Conservation (phyloP, 2,329 filamentous ascomycete genomes). For the Pseudophaeomoniella oleicola region DNA sequence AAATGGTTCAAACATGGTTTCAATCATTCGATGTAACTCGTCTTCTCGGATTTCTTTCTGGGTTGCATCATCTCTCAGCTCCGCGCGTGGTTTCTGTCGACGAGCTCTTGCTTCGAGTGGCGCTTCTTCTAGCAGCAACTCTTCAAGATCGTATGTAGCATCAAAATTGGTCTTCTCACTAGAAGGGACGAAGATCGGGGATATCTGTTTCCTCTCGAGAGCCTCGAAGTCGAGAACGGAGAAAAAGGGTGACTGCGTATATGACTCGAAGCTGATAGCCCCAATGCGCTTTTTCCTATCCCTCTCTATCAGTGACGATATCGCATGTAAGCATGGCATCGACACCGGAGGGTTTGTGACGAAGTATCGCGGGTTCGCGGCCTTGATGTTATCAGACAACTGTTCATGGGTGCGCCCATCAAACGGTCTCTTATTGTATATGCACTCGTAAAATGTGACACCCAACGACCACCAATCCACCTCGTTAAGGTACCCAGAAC, state of each 20-base stretch:
- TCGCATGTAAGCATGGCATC: conserved; percentile 75
- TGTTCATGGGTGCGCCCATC: conserved; percentile 75
- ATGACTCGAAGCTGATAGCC: conserved; percentile 66
- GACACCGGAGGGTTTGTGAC: conserved; percentile 84
- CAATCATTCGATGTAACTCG: conserved; percentile 85
- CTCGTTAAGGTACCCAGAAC: conserved; percentile 74
- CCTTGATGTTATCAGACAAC: conserved; percentile 66
- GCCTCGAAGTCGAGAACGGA: conserved; percentile 68
- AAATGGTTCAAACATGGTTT: conserved; percentile 84
- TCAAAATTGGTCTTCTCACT: conserved; percentile 99
- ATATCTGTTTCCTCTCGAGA: conserved; percentile 72
- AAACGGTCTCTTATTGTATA: conserved; percentile 97
- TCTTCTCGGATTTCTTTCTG: conserved; percentile 91
- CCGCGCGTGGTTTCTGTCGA: conserved; percentile 83
- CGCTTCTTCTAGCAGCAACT: conserved; percentile 83
- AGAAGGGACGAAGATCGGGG: conserved; percentile 83
- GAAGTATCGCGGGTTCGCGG: conserved; percentile 73
- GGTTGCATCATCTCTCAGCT: conserved; percentile 84
- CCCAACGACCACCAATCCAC: conserved; percentile 99
- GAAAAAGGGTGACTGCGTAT: conserved; percentile 84
- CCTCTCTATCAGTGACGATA: conserved; percentile 67
- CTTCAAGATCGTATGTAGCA: conserved; percentile 92
- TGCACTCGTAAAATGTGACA: conserved; percentile 98
- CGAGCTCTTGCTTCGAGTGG: conserved; percentile 84
- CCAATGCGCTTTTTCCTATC: conserved; percentile 73